Evolutionary conservation across 139 green algal genomes (phyloP), one percentile per base, ranked within the genome.

Genomic region (Micractinium sp.): DNA sequence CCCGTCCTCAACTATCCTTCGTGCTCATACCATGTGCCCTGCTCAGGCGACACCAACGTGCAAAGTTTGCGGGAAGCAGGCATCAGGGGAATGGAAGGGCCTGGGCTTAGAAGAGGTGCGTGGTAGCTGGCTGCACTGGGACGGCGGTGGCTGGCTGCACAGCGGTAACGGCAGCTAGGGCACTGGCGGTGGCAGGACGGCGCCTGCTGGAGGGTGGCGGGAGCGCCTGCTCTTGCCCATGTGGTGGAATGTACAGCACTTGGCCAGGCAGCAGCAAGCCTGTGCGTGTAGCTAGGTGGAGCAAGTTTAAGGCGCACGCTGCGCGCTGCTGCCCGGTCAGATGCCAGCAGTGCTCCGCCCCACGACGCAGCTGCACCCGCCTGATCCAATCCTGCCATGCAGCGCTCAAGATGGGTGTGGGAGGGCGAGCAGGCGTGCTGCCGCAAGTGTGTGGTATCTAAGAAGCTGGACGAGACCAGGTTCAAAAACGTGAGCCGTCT

Each of bases 401-500:
- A 87, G 67, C 83, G 83, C 1, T 67, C 38, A n/a, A 4, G 16
- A 14, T 87, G 83, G 83, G 25, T 63, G 5, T 61, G 67, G 67
- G 27, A 87, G 13, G 41, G 39, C 36, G 33, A 38, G 25, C 22
- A 23, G 5, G 27, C 33, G 3, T 23, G 22, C 13, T 87, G 89
- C 61, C 33, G 60, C 19, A 85, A 76, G 38, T 92, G 85, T 31
- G 4, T 79, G 5, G 0, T 88, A 2, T 29, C 4, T 0, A 36
- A 76, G 31, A 35, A 25, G 14, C 2, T 85, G 56, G 90, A 92
- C 14, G 22, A 38, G 13, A 56, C 60, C 3, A 88, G 78, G 81
- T 87, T 61, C 39, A 33, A 92, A 82, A 88, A 85, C 36, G 38
- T 69, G 27, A 47, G 38, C 0, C 0, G 67, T 29, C 23, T 33